These are phyloP conservation scores for Solanum piurae DNA, from an alignment of 257 asterid genomes.

Conservation along the genomic window DNA sequence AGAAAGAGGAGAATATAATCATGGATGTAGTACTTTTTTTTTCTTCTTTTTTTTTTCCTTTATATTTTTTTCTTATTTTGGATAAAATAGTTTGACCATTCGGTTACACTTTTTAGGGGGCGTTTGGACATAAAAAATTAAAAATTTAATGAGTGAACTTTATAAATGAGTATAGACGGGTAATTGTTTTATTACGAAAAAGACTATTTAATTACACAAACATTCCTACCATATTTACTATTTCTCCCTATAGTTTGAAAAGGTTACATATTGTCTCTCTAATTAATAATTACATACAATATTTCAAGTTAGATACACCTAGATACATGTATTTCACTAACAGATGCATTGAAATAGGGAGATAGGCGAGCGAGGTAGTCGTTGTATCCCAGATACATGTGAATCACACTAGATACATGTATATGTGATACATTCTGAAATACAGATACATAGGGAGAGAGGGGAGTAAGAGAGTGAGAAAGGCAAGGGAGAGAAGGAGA, in stretches of 20 bases:
- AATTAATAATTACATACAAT: no score
- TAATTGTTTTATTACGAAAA: no score
- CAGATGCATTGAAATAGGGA: background rate
- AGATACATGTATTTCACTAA: no score
- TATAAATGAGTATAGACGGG: background rate
- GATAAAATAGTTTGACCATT: background rate
- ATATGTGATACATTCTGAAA: background rate
- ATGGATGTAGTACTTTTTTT: background rate
- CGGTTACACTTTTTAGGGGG: background rate
- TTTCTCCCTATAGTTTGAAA: background rate
- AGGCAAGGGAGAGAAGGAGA: no score
- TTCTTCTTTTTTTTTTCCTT: background rate
- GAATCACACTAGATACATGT: background rate
- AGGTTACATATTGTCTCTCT: background rate
- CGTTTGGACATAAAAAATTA: background rate
- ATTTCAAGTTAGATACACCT: background rate
- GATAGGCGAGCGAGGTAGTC: no score
- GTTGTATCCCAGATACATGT: no score
- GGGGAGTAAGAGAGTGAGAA: background rate
- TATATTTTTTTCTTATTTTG: background rate
- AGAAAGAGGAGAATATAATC: background rate
- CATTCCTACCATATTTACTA: no score
- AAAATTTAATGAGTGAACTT: background rate
- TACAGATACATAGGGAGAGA: background rate
- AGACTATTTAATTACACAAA: background rate